phyloP scores from a whole-genome alignment of 2,329 filamentous ascomycete species.

The Cordyceps pruinosa region DNA sequence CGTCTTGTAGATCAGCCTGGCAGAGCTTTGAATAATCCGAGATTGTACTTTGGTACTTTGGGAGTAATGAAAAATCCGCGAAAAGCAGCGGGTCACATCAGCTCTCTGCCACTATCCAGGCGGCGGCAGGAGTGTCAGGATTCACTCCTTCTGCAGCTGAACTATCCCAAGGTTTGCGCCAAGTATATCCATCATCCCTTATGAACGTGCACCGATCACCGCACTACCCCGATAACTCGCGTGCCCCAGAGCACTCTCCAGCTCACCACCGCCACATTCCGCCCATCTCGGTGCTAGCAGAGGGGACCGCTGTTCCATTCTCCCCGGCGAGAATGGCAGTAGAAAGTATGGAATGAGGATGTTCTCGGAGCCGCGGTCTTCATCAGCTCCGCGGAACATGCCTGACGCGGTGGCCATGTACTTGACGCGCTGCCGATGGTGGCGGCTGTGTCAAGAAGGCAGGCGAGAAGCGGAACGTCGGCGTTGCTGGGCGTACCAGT shows the following conservation, averaged over 20 bases:
- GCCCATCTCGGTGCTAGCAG: slow-evolving; percentile 16
- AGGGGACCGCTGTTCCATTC: slow-evolving; percentile 20
- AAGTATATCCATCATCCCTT: no score
- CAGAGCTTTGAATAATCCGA: slow-evolving; percentile 10
- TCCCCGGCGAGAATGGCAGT: slow-evolving; percentile 21
- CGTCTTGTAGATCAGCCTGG: slow-evolving; percentile 11
- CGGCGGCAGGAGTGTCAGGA: background rate
- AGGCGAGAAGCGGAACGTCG: slow-evolving; percentile 22
- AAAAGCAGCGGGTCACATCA: slow-evolving; percentile 15
- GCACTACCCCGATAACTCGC: no score
- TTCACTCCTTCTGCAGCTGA: no score
- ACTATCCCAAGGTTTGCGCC: no score
- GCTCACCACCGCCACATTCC: no score
- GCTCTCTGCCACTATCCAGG: slow-evolving; percentile 10
- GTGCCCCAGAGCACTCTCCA: no score
- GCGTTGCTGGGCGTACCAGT: slow-evolving; percentile 11
- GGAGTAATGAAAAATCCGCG: slow-evolving; percentile 13
- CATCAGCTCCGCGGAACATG: slow-evolving; percentile 19
- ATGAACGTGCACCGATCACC: no score
- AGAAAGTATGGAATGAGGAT: slow-evolving; percentile 20
- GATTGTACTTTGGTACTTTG: slow-evolving; percentile 17
- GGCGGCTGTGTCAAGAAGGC: slow-evolving; percentile 20
- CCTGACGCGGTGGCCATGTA: slow-evolving; percentile 21
- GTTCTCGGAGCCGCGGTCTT: slow-evolving; percentile 22
- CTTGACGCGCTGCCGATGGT: slow-evolving; percentile 20